phyloP scores from a whole-genome alignment of 139 green algal species.

The Coelastrella sp. region DNA sequence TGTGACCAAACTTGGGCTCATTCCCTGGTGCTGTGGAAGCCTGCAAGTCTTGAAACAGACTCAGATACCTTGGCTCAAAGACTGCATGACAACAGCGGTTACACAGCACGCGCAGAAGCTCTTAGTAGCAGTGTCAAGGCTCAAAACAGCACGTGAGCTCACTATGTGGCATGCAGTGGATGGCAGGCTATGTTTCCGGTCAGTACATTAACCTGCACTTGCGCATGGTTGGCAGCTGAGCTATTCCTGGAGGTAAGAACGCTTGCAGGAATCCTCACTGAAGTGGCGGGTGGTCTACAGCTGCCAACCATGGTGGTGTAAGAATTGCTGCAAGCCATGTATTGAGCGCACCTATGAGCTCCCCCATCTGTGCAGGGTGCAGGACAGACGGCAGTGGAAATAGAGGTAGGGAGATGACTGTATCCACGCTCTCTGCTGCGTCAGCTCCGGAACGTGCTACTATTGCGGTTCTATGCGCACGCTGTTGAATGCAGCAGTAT shows the following conservation, averaged over 20 bases:
- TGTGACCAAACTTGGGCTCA: slow-evolving; percentile 48
- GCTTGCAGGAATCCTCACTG: no score
- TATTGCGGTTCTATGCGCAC: background rate
- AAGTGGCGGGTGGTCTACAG: no score
- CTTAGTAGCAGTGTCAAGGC: background rate
- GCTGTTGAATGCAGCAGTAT: background rate
- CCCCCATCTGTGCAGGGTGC: slow-evolving; percentile 30
- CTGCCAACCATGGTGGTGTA: no score
- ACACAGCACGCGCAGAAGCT: background rate
- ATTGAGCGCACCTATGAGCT: background rate
- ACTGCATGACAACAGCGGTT: slow-evolving; percentile 1
- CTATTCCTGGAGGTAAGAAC: no score
- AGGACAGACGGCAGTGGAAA: slow-evolving; percentile 38
- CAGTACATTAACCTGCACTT: no score
- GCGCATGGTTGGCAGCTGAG: no score
- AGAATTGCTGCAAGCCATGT: no score
- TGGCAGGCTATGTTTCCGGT: no score
- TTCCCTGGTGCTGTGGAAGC: background rate
- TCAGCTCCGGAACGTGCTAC: background rate
- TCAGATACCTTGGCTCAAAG: slow-evolving; percentile 46
- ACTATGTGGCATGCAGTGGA: no score
- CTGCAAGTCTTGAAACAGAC: slow-evolving; percentile 49
- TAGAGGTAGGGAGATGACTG: slow-evolving; percentile 24
- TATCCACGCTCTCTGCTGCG: background rate
- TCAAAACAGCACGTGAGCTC: background rate